Base-by-base conservation (phyloP, 768 basidiomycete genomes). In the Calocera viscosa region DNA sequence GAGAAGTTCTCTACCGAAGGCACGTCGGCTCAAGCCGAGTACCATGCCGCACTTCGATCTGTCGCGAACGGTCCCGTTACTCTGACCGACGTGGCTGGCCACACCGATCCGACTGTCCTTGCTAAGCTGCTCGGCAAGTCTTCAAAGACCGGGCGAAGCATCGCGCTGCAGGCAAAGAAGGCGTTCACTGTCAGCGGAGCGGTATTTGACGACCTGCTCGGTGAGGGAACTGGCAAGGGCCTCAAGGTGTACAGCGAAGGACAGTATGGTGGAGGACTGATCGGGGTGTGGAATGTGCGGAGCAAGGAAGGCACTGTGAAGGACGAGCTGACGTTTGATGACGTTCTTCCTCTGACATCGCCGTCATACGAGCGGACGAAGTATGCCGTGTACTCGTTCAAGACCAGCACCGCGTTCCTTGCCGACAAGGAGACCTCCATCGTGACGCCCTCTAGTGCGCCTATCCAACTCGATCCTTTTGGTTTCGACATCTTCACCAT, bases 261-360 rank as follows among this genome's bases (percentile, higher is more conserved):
- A 22, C 49, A 53, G 1, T 53, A 43, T 41, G 67, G 64, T 24
- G 68, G 68, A n/a, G 68, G 68, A 2, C 28, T 66, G 65, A 33
- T 68, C 1, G 68, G 68, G 16, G 66, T 64, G n/a, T 68, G 68
- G 68, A 68, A 68, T 47, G 63, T 68, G 16, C 49, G 68, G 41
- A 68, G 66, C 35, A 49, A 43, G 2, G 65, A 68, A 30, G 68
- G 68, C 28, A 47, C 38, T 34, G 68, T 66, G 12, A 63, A 66
- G n/a, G 32, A 30, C n/a, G 17, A 64, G 10, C 41, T 14, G 17
- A 1, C 28, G 32, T 30, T 60, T 19, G 53, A 2, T 2, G 53
- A 60, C 26, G 30, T 60, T 26, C 24, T 60, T 2, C 53, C 30
- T 2, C 30, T 60, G 2, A 60, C 53, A 7, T 60, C 53, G 14